These are phyloP conservation scores for Acanthamoeba lugdunensis DNA, from an alignment of 208 protist species.

Conservation along the genomic window DNA sequence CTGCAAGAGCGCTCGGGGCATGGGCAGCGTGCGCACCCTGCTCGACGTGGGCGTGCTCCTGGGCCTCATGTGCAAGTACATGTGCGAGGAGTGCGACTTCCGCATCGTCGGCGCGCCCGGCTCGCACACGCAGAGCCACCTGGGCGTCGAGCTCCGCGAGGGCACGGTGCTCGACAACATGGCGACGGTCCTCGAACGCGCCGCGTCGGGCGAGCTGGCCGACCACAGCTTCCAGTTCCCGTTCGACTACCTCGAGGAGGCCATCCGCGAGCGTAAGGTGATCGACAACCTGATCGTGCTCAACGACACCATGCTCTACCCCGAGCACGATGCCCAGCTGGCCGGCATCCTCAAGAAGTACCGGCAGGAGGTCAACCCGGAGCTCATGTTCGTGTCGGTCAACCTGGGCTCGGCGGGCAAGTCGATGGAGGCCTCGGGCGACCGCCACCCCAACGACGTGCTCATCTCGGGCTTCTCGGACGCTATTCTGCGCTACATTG, in stretches of 20 bases:
- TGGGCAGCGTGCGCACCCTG: slow-evolving; percentile 78
- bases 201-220: not conserved
- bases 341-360: slow-evolving; percentile 89
- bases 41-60: slow-evolving; percentile 89
- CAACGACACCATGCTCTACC: slow-evolving; percentile 63
- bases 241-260: slow-evolving; percentile 71
- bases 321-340: not conserved
- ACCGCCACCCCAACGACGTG: slow-evolving; percentile 91
- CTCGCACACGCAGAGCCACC: not conserved
- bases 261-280: not conserved
- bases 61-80: slow-evolving; percentile 90
- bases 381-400: slow-evolving; percentile 92
- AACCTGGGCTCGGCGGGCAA: slow-evolving; percentile 74
- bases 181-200: slow-evolving; percentile 20
- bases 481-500: slow-evolving; percentile 92
- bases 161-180: slow-evolving; percentile 81
- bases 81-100: slow-evolving; percentile 89
- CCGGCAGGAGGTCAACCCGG: slow-evolving; percentile 89
- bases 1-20: slow-evolving; percentile 34
- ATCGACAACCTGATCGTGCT: slow-evolving; percentile 78
- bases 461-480: slow-evolving; percentile 93
- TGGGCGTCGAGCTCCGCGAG: slow-evolving; percentile 7
- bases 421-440: not conserved
- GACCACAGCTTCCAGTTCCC: slow-evolving; percentile 64
- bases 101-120: slow-evolving; percentile 71